Conservation (phyloP, 2,329 filamentous ascomycete genomes). For the Lachnellula arida region DNA sequence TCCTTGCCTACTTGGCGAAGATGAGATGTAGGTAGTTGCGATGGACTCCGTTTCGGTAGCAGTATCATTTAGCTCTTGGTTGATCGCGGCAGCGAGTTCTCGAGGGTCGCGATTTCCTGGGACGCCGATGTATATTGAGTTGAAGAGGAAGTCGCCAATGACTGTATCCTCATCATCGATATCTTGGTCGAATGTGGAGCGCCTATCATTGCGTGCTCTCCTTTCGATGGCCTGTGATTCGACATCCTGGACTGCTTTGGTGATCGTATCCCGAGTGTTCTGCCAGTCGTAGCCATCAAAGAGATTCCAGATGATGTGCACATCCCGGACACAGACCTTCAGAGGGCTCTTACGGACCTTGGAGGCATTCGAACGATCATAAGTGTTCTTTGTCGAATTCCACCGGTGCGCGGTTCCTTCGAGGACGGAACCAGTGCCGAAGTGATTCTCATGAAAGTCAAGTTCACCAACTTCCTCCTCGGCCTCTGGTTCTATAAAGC, state of each 20-base stretch:
- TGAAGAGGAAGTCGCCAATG: constrained; percentile 95
- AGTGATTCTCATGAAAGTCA: constrained; percentile 73
- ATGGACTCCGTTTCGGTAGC: constrained; percentile 87
- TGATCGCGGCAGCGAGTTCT: constrained; percentile 79
- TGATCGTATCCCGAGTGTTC: constrained; percentile 78
- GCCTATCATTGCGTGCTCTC: constrained; percentile 54
- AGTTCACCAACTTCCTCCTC: constrained; percentile 54
- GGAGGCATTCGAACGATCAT: constrained; percentile 58
- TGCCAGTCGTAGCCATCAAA: constrained; percentile 98
- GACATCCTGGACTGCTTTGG: constrained; percentile 82
- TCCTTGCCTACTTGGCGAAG: constrained; percentile 48
- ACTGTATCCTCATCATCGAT: constrained; percentile 78
- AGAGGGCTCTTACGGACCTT: constrained; percentile 66
- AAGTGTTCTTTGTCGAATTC: constrained; percentile 73
- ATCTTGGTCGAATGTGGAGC: constrained; percentile 52
- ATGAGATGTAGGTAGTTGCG: constrained; percentile 67
- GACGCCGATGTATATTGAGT: constrained; percentile 96
- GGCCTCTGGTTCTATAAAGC: constrained; percentile 34
- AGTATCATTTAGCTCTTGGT: constrained; percentile 80
- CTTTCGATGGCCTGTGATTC: constrained; percentile 78
- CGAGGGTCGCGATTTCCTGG: constrained; percentile 79
- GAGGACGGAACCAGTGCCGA: constrained; percentile 56
- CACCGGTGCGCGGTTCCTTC: constrained; percentile 70
- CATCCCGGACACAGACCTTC: constrained; percentile 72
- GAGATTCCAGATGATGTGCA: constrained; percentile 95